Evolutionary conservation across 331 rosid genomes (phyloP), one percentile per base, ranked within the genome.

Genomic region (Arachis monticola): DNA sequence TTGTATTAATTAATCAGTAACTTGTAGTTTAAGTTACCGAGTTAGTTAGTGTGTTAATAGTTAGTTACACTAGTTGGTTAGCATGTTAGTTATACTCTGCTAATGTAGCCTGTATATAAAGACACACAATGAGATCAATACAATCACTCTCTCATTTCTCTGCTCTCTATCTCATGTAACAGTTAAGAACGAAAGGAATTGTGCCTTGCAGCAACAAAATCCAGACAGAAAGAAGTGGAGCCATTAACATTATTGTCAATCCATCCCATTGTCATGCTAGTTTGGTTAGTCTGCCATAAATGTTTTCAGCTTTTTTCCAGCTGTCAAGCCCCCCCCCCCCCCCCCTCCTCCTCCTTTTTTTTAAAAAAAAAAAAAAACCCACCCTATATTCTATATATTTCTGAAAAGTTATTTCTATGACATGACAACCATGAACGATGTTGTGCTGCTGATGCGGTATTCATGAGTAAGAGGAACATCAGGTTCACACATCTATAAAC

Each of bases 161-260:
- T 17, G 22, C 22, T 17, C 22, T 17, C 22, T 17, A 17, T 17
- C 22, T 17, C 22, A 10, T 0, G 4, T n/a, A 6, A 55, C 12
- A n/a, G 8, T 7, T 12, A 8, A 1, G 60, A 27, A 47, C 8
- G 30, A 7, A 41, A 30, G 27, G 22, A 73, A 22, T 46, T 38
- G 48, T 63, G 51, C 64, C 13, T 56, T 17, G 40, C 51, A 35
- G 60, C 69, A 62, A 8, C 35, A 56, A 70, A 67, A 57, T 38
- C 41, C 46, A 22, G 30, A 57, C 27, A 58, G 13, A 75, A 44
- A 22, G 14, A 47, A 73, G 64, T 27, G 27, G 57, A 17, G 22
- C 30, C 47, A 56, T 41, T 8, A 60, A 13, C 30, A 14, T 64
- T 9, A 55, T 60, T 31, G 22, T 44, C 35, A 75, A 59, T 51